Base-by-base conservation (phyloP, 768 basidiomycete genomes). In the Crassisporium funariophilum region DNA sequence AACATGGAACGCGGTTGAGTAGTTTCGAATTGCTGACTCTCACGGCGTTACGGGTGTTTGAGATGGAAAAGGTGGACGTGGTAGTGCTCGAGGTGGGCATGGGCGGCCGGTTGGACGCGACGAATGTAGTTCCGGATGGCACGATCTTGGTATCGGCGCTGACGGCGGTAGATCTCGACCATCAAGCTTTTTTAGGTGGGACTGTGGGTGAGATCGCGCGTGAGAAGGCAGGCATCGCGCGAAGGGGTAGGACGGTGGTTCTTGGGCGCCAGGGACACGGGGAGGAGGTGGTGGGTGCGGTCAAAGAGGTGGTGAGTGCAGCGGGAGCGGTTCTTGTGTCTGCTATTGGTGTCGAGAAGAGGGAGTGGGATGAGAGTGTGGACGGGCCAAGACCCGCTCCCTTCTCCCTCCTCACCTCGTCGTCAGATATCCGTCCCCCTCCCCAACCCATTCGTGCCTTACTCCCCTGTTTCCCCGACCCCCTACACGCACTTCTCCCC, bases 61-160 rank as follows among this genome's bases (percentile, higher is more conserved):
- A 94, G 60, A 67, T 68, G 6, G 70, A 69, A 2, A 54, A 68
- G n/a, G 75, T 95, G 5, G 95, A 98, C 54, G 58, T 59, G 4
- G 61, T 98, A 29, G 81, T 98, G 8, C 66, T 97, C 35, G 95
- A 99, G 68, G 95, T 93, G 8, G 95, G 97, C 0, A 86, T 99
- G 87, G 97, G 97, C 0, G 97, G 97, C 4, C 75, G 82, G 3
- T 67, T 86, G 40, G 97, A 98, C 63, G 95, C 97, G 15, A 99
- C 97, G 2, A 99, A 99, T 62, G 77, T 88, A 44, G 80, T 98
- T 15, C 79, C 89, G 2, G 79, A 86, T 35, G 72, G 77, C 1
- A 70, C 70, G 41, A 78, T 95, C 33, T 65, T 92, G 23, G 81
- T 85, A 1, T 91, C 89, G n/a, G 88, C 83, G 23, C 72, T 98